Evolutionary conservation across 805 yeast genomes (phyloP).

Genomic region (Wickerhamiella hasegawae): DNA sequence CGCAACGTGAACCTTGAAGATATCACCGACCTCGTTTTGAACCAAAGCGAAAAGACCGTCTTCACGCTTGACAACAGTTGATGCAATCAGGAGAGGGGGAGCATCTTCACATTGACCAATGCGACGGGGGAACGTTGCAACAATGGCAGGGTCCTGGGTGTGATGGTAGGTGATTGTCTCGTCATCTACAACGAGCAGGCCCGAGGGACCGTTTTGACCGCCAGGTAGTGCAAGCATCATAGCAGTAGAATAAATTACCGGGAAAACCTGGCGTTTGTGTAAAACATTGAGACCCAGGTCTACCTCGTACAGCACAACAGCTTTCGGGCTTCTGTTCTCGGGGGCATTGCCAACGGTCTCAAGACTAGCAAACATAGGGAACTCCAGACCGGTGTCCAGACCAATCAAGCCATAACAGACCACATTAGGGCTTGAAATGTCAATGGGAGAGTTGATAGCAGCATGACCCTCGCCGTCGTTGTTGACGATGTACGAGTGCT

Average conservation of each 20-base stretch:
- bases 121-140: conserved; percentile 44
- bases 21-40: conserved; percentile 59
- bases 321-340: not conserved
- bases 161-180: conserved; percentile 32
- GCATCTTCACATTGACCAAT: conserved; percentile 7
- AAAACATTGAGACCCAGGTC: conserved; percentile 78
- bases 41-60: conserved; percentile 46
- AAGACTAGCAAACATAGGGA: conserved; percentile 70
- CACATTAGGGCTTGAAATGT: conserved; percentile 34
- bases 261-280: conserved; percentile 32
- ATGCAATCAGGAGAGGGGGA: conserved; percentile 28
- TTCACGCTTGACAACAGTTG: conserved; percentile 52
- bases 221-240: conserved; percentile 57
- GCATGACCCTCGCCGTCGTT: conserved; percentile 29
- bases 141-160: conserved; percentile 9
- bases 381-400: conserved; percentile 62
- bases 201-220: conserved; percentile 52
- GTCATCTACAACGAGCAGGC: conserved; percentile 48
- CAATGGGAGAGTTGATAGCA: conserved; percentile 56
- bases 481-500: conserved; percentile 50
- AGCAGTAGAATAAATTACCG: conserved; percentile 28
- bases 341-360: conserved; percentile 33
- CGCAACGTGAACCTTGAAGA: no score
- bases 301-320: conserved; percentile 58
- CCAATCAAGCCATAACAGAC: conserved; percentile 41